Percentiles rank a stretch among this genome's conserved stretches.
These are phyloP conservation scores for Eucalyptus viminalis DNA, from an alignment of 345 rosid species.

Conservation along the genomic window DNA sequence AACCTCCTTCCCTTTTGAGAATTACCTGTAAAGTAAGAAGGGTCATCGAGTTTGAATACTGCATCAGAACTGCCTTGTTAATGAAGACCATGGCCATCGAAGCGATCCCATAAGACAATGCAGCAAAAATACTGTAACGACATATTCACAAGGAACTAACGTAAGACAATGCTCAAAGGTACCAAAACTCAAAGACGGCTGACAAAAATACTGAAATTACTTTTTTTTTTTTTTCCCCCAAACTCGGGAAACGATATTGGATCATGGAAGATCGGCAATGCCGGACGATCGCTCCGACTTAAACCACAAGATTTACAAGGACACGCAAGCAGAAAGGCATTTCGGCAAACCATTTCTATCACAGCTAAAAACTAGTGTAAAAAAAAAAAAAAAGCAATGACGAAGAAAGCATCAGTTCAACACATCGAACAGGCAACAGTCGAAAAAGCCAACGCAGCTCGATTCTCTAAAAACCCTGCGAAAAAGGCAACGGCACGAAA, in stretches of 20 bases:
- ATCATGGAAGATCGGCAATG: not conserved
- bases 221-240: not conserved
- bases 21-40: constrained; percentile 80
- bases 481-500: not conserved
- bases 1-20: not conserved
- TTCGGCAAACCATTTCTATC: not conserved
- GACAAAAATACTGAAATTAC: not conserved
- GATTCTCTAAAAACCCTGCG: not conserved
- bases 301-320: not conserved
- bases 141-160: not conserved
- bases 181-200: not conserved
- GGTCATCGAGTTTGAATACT: constrained; percentile 77
- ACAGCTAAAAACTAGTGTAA: not conserved
- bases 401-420: not conserved
- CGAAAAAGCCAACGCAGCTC: not conserved
- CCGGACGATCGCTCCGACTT: not conserved
- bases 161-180: not conserved
- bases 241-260: not conserved
- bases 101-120: constrained; percentile 81
- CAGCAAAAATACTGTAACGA: constrained; percentile 55
- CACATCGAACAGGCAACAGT: not conserved
- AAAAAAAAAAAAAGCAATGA: not conserved
- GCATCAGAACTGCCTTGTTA: constrained; percentile 89
- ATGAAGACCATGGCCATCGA: constrained; percentile 99
- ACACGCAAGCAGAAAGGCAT: not conserved